Percentiles rank a stretch among this genome's conserved stretches.
Conservation (phyloP, 2,329 filamentous ascomycete species). For the Xylaria polymorpha region DNA sequence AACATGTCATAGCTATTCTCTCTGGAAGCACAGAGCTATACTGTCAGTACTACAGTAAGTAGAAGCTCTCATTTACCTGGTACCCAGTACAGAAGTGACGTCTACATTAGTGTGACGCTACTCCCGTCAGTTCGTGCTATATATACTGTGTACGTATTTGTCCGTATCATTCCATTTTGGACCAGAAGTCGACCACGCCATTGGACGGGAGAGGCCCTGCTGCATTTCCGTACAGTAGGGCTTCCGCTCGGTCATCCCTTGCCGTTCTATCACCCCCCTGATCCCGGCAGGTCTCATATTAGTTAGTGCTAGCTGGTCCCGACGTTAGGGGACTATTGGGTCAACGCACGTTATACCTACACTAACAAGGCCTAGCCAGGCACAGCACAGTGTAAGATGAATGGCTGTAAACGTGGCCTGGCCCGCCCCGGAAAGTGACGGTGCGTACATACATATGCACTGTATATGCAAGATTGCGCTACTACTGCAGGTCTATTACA, state of each 20-base stretch:
- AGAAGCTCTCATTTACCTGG: background rate
- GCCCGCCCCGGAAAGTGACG: constrained; percentile 19
- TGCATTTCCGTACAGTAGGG: constrained; percentile 1
- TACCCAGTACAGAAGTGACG: background rate
- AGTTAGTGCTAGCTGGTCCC: constrained; percentile 24
- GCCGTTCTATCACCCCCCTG: background rate
- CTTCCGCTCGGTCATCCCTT: constrained; percentile 6
- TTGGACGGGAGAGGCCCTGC: background rate
- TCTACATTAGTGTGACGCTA: background rate
- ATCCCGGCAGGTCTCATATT: constrained; percentile 3
- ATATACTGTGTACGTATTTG: constrained; percentile 24
- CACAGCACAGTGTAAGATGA: background rate
- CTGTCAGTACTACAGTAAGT: no score
- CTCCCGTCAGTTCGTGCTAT: background rate
- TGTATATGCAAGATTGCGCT: constrained; percentile 37
- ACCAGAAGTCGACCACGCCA: background rate
- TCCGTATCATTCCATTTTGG: constrained; percentile 7
- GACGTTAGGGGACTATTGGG: constrained; percentile 28
- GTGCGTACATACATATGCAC: no score
- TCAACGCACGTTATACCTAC: background rate
- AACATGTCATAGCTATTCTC: no score
- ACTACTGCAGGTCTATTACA: constrained; percentile 34
- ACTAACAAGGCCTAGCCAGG: background rate
- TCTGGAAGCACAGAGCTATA: background rate
- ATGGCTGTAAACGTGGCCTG: background rate